These are phyloP conservation scores for Craterostigma plantagineum DNA, from an alignment of 257 asterid species.

Conservation along the genomic window DNA sequence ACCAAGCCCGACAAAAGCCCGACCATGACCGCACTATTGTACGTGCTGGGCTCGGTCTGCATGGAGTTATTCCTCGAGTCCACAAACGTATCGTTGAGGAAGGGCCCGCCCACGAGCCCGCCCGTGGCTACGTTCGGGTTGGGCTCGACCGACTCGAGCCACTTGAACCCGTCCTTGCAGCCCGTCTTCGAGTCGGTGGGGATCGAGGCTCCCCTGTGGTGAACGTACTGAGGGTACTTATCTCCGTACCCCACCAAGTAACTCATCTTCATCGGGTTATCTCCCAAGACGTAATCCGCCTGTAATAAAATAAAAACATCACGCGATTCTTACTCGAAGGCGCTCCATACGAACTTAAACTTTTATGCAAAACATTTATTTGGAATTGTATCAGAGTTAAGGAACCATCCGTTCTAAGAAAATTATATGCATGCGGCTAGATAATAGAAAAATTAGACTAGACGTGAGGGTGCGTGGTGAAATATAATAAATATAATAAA, in stretches of 20 bases:
- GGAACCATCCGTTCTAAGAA: too few relatives aligned
- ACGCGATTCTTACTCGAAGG: too few relatives aligned
- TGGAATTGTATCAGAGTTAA: too few relatives aligned
- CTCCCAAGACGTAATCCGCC: slow-evolving; percentile 68
- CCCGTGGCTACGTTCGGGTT: slow-evolving; percentile 75
- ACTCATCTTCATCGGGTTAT: slow-evolving; percentile 67
- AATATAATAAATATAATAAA: too few relatives aligned
- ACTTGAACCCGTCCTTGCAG: slow-evolving; percentile 77
- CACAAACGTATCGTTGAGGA: slow-evolving; percentile 43
- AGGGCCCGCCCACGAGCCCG: slow-evolving; percentile 88
- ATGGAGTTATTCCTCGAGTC: slow-evolving; percentile 73
- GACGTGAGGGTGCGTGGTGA: too few relatives aligned
- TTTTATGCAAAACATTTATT: too few relatives aligned
- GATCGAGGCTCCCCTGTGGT: slow-evolving; percentile 92
- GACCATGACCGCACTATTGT: slow-evolving; percentile 54
- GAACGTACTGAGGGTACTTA: slow-evolving; percentile 56
- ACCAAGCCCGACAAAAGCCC: slow-evolving; percentile 78
- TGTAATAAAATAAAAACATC: slow-evolving; percentile 5
- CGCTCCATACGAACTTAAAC: too few relatives aligned
- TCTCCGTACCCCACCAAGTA: slow-evolving; percentile 74
- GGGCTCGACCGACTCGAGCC: slow-evolving; percentile 43
- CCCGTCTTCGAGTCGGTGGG: slow-evolving; percentile 30
- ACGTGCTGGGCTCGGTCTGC: slow-evolving; percentile 80
- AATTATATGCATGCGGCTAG: too few relatives aligned
- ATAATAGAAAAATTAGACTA: too few relatives aligned